Evolutionary conservation across 257 asterid species (phyloP), one percentile per base, ranked within the genome.

Genomic region (Hygrophila difformis): DNA sequence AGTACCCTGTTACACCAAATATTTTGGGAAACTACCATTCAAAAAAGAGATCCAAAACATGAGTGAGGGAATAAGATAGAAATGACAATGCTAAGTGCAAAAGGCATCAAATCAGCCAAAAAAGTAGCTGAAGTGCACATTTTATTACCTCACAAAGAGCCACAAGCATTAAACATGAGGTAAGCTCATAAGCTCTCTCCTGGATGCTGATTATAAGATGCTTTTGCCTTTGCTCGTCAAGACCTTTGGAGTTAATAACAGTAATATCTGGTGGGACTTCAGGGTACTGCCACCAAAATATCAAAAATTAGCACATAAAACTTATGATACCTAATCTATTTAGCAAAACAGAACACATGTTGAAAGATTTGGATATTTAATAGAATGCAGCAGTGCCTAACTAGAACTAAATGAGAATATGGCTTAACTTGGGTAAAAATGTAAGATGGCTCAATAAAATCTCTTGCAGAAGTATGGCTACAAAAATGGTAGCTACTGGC

Each of bases 71-170:
- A 59, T 12, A 12, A 5, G 12, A 4, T 33, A 33, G 12, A 33
- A 2, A 33, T 33, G 37, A 12, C 12, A 4, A 2, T 4, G 12
- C 12, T 2, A 40, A 58, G 4, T 41, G 53, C 38, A 45, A 67
- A 46, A 14, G 48, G n/a, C n/a, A n/a, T 8, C 31, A 26, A 26
- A 5, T 26, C 31, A 26, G 31, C 8, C 31, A 1, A 8, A 26
- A 3, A 26, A 26, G 31, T 8, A 26, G 8, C 4, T 26, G 31
- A 48, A 64, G 51, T 12, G 11, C 61, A 39, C 17, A 48, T 12
- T 22, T 41, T 16, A 31, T 47, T 75, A 85, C 98, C 94, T 89
- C 98, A 57, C 93, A 85, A 29, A 85, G 96, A 44, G 94, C 79
- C 50, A 89, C 87, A 19, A 89, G 87, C 98, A 89, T 85, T 46